Base-by-base conservation (phyloP, 768 basidiomycete genomes). In the Gautieria morchelliformis region DNA sequence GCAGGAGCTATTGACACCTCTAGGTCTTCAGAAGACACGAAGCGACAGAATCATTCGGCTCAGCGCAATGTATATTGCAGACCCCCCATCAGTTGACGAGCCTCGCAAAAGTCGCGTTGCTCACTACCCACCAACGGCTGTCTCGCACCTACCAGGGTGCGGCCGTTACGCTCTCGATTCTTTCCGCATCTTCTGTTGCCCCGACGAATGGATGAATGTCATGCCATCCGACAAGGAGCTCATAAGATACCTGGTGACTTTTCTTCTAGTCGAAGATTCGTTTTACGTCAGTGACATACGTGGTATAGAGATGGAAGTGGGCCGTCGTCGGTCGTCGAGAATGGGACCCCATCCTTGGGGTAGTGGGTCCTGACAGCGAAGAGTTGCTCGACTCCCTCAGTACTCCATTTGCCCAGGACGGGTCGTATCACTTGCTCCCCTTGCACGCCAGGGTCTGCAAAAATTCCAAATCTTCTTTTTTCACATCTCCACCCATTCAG, bases 101-200 rank as follows among this genome's bases (percentile, higher is more conserved):
- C 63, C 67, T 19, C 66, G 73, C n/a, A 11, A 5, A 64, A 66
- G 11, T 74, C 75, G 10, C 68, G 63, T 63, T 61, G 48, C 56
- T 61, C 10, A 65, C 44, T 82, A 81, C 60, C 75, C 76, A 1
- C 64, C 70, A 6, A 81, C 79, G 10, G 70, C 77, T 11, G 69
- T 82, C 54, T 79, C 80, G 41, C 77, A 82, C 62, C 74, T 83
- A 27, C 81, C 84, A 0, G 86, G 86, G 0, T 73, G 82, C 1
- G 87, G 88, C 0, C 70, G 73, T 3, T 90, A 89, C 59, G 88
- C 88, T 1, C 74, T 86, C 1, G 87, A 89, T 65, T 87, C 84
- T 5, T 86, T 87, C 63, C 76, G 85, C 41, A 87, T 89, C 19
- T 89, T 86, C 67, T 86, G 79, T 59, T 57, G 58, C 39, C 6